Evolutionary conservation across 2,329 filamentous ascomycete species (phyloP), one percentile per base, ranked within the genome.

Genomic region (Septoria petroselini): DNA sequence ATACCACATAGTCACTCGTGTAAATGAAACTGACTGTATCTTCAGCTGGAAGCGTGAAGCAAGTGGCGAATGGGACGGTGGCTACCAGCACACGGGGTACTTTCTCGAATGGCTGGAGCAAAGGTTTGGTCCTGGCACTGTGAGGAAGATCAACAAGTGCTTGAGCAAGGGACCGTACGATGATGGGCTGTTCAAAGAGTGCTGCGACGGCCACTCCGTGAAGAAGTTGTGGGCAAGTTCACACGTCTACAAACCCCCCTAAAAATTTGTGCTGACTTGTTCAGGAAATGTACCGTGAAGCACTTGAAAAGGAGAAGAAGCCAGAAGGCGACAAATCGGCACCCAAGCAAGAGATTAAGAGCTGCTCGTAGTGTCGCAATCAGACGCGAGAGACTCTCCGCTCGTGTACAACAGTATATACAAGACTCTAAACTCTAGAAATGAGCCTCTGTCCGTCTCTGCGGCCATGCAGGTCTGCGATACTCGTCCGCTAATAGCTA

Each of bases 51-150:
- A 81, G 65, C 70, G 70, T 34, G 73, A 74, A 18, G 66, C 68
- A 2, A 71, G 75, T 14, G 78, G 79, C 14, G 76, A 78, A n/a
- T 96, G 91, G 91, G 89, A 95, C 68, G 80, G 77, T 31, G 91
- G 91, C 0, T 97, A 97, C 70, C 85, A 96, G 73, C 81, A 86
- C 58, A 97, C 91, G 5, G 93, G 84, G 1, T 97, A 88, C 68
- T 97, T 97, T 61, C 71, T 97, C 42, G 84, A 93, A 47, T 95
- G 88, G 72, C 71, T 97, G 39, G 91, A 96, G 71, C 68, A 73
- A 29, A 76, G 76, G 40, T 86, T 71, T 55, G 76, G 76, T 1
- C 57, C 58, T n/a, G 75, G 76, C 21, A 70, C 71, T 38, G 74
- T 78, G 3, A 67, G 80, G 48, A 76, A 73, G 49, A 68, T 93